Conservation (phyloP, 106 monocot species). For the Dactylorhiza incarnata region DNA sequence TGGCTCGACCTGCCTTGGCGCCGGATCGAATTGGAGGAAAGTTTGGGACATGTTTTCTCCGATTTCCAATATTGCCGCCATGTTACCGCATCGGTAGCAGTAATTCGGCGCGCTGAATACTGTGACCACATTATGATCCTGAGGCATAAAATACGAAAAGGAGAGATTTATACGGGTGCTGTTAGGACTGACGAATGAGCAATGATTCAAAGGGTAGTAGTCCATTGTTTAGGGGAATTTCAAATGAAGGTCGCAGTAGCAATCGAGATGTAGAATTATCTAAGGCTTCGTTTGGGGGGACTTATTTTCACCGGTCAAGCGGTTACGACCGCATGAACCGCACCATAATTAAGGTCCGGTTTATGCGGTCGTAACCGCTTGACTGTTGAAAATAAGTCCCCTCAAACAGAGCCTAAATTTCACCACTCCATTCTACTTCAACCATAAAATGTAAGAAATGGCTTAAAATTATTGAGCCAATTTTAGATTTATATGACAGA, state of each 20-base stretch:
- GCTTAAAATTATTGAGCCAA: background rate
- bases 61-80: conserved; percentile 62
- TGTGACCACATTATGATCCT: conserved; percentile 66
- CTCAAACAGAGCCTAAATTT: background rate
- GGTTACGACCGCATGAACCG: too few relatives aligned
- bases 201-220: background rate
- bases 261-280: background rate
- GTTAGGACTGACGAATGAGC: background rate
- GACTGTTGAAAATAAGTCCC: too few relatives aligned
- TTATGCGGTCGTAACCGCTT: too few relatives aligned
- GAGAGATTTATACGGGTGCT: background rate
- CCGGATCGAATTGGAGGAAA: conserved; percentile 65
- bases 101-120: conserved; percentile 69
- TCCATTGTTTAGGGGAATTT: background rate
- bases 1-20: conserved; percentile 50
- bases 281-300: background rate
- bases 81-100: conserved; percentile 60
- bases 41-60: conserved; percentile 65
- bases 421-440: too few relatives aligned
- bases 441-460: background rate
- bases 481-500: background rate
- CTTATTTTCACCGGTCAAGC: too few relatives aligned
- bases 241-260: background rate
- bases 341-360: too few relatives aligned
- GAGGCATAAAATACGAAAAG: conserved; percentile 3